Percentiles rank a stretch among this genome's conserved stretches.
Evolutionary conservation across 2,329 filamentous ascomycete species (phyloP).

Genomic region (Pseudogymnoascus sp.): DNA sequence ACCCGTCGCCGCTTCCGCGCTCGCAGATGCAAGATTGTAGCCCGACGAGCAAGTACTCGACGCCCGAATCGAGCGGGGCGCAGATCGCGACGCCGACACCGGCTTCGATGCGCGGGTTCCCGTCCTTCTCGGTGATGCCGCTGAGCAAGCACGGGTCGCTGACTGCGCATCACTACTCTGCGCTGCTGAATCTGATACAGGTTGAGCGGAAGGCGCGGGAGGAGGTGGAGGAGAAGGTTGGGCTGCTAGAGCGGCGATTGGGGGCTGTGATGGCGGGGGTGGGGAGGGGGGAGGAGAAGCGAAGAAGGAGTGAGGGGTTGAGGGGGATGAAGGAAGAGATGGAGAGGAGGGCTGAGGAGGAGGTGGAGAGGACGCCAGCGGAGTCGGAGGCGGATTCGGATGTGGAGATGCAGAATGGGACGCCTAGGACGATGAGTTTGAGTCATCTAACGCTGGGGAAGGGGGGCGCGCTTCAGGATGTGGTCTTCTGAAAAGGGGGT

Average conservation of each 20-base stretch:
- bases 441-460: constrained; percentile 47
- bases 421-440: constrained; percentile 56
- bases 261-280: constrained; percentile 37
- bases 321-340: constrained; percentile 31
- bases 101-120: constrained; percentile 24
- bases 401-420: constrained; percentile 38
- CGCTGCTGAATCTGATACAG: constrained; percentile 45
- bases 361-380: neutral
- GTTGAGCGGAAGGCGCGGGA: constrained; percentile 48
- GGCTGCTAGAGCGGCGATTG: constrained; percentile 19
- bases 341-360: constrained; percentile 1
- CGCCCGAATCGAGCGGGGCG: neutral
- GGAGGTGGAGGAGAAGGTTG: constrained; percentile 47
- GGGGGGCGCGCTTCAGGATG: neutral
- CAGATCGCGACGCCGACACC: neutral
- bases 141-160: constrained; percentile 21
- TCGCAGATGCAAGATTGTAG: neutral
- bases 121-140: constrained; percentile 23
- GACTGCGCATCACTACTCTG: constrained; percentile 40
- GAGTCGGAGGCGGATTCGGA: constrained; percentile 19
- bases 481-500: neutral
- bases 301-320: constrained; percentile 34
- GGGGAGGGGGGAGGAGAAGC: constrained; percentile 47
- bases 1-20: neutral
- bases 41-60: neutral